Conservation (phyloP, 176 grass and related monocot genomes). For the Avena atlantica region DNA sequence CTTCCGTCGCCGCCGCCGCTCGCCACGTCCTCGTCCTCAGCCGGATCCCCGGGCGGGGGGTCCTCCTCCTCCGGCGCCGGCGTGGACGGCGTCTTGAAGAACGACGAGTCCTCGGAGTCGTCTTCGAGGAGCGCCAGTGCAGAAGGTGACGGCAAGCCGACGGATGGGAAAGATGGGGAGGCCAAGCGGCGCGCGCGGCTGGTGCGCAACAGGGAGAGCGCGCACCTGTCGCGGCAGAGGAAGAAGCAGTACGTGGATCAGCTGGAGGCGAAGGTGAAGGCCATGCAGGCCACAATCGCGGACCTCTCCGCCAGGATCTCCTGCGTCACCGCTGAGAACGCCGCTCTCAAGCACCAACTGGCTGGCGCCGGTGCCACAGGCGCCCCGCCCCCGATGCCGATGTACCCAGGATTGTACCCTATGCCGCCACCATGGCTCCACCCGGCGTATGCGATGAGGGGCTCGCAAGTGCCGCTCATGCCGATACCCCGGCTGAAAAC, state of each 20-base stretch:
- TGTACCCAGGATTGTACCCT: constrained; percentile 57
- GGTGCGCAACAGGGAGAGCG: constrained; percentile 76
- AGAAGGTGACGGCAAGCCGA: constrained; percentile 2
- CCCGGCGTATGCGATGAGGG: constrained; percentile 51
- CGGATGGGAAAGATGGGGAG: constrained; percentile 30
- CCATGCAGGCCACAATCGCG: constrained; percentile 76
- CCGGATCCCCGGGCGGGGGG: constrained; percentile 20
- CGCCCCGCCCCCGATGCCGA: not conserved
- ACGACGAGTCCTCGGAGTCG: constrained; percentile 56
- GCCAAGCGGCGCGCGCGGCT: constrained; percentile 60
- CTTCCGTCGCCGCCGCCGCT: constrained; percentile 29
- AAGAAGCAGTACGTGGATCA: constrained; percentile 75
- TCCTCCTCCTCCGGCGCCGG: constrained; percentile 25
- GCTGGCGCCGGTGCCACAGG: not conserved
- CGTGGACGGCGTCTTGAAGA: constrained; percentile 25
- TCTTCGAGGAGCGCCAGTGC: constrained; percentile 51
- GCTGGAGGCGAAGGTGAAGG: constrained; percentile 67
- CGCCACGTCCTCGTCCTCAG: constrained; percentile 47
- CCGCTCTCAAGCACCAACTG: constrained; percentile 60
- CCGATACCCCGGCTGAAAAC: constrained; percentile 65
- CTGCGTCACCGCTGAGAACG: constrained; percentile 64
- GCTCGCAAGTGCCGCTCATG: constrained; percentile 65
- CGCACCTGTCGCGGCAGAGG: constrained; percentile 73
- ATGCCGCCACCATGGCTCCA: constrained; percentile 55
- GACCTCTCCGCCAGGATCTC: constrained; percentile 68